Percentiles rank a stretch among this genome's conserved stretches.
phyloP scores from a whole-genome alignment of 108 stramenopile species.

The Schizochytrium sp. region DNA sequence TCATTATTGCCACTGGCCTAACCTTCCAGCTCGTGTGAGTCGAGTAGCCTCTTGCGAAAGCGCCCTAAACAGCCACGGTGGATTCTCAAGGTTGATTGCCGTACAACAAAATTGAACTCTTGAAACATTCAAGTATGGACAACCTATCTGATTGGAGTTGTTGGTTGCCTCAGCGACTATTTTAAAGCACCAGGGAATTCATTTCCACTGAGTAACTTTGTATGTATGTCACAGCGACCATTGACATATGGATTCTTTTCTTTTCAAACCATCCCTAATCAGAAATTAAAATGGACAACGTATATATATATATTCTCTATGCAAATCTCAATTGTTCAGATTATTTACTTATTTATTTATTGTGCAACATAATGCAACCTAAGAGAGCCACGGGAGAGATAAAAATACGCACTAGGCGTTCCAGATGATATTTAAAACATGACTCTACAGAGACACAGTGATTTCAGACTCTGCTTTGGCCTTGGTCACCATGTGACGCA shows the following conservation, averaged over 20 bases:
- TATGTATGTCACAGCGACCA: neutral
- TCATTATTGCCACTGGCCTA: slow-evolving; percentile 18
- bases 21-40: slow-evolving; percentile 13
- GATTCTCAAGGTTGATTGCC: neutral
- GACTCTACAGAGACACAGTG: neutral
- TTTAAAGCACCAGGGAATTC: too few species aligned
- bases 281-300: too few species aligned
- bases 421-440: neutral
- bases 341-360: too few species aligned
- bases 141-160: too few species aligned
- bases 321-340: too few species aligned
- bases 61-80: neutral
- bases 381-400: neutral
- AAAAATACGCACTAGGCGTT: neutral
- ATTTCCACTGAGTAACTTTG: neutral
- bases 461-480: neutral
- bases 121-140: too few species aligned
- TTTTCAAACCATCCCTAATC: neutral
- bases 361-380: too few species aligned
- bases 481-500: neutral
- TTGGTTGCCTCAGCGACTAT: too few species aligned
- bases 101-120: neutral
- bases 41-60: neutral
- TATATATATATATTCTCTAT: too few species aligned
- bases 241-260: neutral